phyloP scores from a whole-genome alignment of 495 filamentous ascomycete species.

The Neurospora sp. region DNA sequence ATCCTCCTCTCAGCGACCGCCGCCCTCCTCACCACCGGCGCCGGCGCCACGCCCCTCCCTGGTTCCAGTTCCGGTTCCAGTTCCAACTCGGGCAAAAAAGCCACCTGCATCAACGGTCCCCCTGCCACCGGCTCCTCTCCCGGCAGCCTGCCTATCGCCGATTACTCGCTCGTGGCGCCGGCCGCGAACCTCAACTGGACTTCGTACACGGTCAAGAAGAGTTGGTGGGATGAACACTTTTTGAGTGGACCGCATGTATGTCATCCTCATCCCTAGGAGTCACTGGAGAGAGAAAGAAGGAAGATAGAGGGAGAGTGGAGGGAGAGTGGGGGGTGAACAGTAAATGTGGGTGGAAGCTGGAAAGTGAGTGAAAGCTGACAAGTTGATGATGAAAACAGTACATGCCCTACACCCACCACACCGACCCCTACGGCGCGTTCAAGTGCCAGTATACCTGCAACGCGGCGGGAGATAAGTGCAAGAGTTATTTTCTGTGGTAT shows the following conservation, averaged over 20 bases:
- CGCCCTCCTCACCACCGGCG: neutral
- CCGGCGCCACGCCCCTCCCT: neutral
- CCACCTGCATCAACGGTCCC: slow-evolving; percentile 12
- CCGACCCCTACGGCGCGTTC: slow-evolving; percentile 19
- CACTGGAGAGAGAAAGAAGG: too few species aligned
- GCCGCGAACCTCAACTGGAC: slow-evolving; percentile 3
- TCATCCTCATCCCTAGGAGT: too few species aligned
- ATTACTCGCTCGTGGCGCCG: slow-evolving; percentile 15
- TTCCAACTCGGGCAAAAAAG: neutral
- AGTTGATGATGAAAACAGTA: slow-evolving; percentile 1
- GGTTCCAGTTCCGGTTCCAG: too few species aligned
- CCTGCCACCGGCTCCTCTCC: slow-evolving; percentile 8
- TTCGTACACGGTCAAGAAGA: slow-evolving; percentile 10
- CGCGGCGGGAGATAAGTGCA: slow-evolving; percentile 10
- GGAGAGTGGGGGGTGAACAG: too few species aligned
- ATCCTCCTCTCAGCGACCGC: neutral
- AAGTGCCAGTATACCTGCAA: slow-evolving; percentile 31
- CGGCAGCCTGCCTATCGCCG: slow-evolving; percentile 7
- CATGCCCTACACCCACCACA: slow-evolving; percentile 9
- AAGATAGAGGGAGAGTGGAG: too few species aligned
- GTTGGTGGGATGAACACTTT: slow-evolving; percentile 15
- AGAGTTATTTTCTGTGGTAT: slow-evolving; percentile 22
- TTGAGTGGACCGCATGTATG: slow-evolving; percentile 18
- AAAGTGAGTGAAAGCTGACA: too few species aligned
- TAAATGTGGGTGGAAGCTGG: too few species aligned